Base-by-base conservation (phyloP, 768 basidiomycete genomes). In the Tylopilus balloui region DNA sequence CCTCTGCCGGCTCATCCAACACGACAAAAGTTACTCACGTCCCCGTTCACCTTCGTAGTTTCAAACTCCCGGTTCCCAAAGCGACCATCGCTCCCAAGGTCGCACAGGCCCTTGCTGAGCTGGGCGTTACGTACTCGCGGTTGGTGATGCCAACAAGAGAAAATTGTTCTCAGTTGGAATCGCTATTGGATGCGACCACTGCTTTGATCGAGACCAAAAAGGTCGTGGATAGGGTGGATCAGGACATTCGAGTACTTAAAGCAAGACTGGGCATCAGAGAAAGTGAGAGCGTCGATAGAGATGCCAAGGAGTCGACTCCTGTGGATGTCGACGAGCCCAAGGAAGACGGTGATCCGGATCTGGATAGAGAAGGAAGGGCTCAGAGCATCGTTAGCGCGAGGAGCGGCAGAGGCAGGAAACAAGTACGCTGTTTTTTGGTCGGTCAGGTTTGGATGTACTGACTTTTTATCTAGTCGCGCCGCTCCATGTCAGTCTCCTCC, bases 111-210 rank as follows among this genome's bases (percentile, higher is more conserved):
- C 76, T 97, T 14, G 64, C 75, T 7, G 93, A 97, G 68, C 75
- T 94, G 11, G 84, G 86, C 13, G 71, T 96, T 11, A 77, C 78
- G 14, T 74, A 82, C 47, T 78, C 77, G 14, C 81, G 87, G 11
- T 77, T 99, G 42, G 88, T 95, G 52, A 97, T 98, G 92, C 96
- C 96, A 15, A 97, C 96, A 3, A 77, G 83, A 32, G 83, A 84
- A 21, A 96, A 92, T 55, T 75, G 84, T 45, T 73, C 78, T 45
- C 80, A 79, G 56, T 73, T 93, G 17, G 92, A 96, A 53, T 72
- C 74, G 13, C 68, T 98, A 14, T 60, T 94, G 38, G 83, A 85
- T 5, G 81, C 86, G 3, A 80, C 89, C 1, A 77, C 77, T 4
- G 74, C 79, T 12, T 69, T 97, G 60, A 77, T 95, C n/a, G 91